Conservation (phyloP, 805 yeast species). For the Candida sphagnicola region DNA sequence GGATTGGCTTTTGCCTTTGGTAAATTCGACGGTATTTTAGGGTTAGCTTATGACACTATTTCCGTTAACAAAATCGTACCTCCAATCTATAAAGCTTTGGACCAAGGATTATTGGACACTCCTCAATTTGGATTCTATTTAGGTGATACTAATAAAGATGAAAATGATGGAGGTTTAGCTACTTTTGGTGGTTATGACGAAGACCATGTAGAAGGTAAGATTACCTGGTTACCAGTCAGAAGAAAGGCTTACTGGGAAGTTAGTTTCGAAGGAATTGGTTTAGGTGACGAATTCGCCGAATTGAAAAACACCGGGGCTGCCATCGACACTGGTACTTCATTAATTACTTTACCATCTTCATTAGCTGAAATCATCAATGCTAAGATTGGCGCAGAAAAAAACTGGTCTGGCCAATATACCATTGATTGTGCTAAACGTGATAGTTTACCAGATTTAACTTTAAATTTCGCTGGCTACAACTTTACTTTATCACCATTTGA, state of each 20-base stretch:
- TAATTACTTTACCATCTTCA: conserved; percentile 91
- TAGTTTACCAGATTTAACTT: conserved; percentile 84
- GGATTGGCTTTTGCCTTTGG: conserved; percentile 98
- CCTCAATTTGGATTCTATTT: conserved; percentile 87
- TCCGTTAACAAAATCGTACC: conserved; percentile 89
- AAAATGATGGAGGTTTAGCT: conserved; percentile 80
- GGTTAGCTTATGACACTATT: conserved; percentile 89
- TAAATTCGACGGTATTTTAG: conserved; percentile 96
- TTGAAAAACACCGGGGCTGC: conserved; percentile 89
- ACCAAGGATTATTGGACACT: conserved; percentile 75
- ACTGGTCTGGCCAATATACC: conserved; percentile 96
- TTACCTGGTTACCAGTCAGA: conserved; percentile 96
- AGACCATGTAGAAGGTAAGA: conserved; percentile 70
- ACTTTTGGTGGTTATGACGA: conserved; percentile 94
- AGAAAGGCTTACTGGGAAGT: conserved; percentile 99
- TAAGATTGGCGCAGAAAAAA: conserved; percentile 94
- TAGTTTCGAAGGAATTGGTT: conserved; percentile 80
- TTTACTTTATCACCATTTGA: conserved; percentile 88
- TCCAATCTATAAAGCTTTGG: conserved; percentile 86
- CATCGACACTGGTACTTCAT: conserved; percentile 97
- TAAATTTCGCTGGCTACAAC: conserved; percentile 85
- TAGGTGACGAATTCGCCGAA: conserved; percentile 89
- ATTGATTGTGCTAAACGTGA: conserved; percentile 87
- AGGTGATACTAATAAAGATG: conserved; percentile 69
- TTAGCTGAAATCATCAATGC: conserved; percentile 93